phyloP scores from a whole-genome alignment of 129 eudicot genomes.

The Heracleum sosnowskyi region DNA sequence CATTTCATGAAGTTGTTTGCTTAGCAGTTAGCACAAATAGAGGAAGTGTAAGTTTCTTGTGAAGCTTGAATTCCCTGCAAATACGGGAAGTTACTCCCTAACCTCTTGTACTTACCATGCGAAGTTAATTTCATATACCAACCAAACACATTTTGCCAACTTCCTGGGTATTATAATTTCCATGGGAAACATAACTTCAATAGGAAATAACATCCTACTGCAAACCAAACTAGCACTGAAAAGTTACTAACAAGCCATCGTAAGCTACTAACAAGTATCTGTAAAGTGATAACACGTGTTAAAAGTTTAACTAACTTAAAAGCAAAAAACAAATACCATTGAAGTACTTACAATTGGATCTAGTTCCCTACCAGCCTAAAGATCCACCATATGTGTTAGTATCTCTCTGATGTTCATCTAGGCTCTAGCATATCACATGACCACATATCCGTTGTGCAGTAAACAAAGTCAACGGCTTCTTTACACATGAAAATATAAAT shows the following conservation, averaged over 20 bases:
- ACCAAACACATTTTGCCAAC: too few relatives aligned
- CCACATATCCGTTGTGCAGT: background rate
- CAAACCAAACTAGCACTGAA: too few relatives aligned
- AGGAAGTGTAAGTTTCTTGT: too few relatives aligned
- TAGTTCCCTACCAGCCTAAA: background rate
- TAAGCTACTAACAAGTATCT: background rate
- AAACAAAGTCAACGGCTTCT: background rate
- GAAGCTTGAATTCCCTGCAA: background rate
- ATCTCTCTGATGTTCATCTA: background rate
- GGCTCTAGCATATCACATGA: background rate
- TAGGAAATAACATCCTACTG: too few relatives aligned
- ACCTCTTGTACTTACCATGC: too few relatives aligned
- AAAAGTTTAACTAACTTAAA: background rate
- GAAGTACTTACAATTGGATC: background rate
- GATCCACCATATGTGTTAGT: background rate
- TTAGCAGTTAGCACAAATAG: too few relatives aligned
- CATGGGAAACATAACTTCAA: too few relatives aligned
- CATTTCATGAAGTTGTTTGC: too few relatives aligned
- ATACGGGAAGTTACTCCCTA: too few relatives aligned
- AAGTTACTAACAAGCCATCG: background rate
- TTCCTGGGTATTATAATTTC: too few relatives aligned
- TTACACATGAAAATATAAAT: background rate
- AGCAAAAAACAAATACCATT: background rate
- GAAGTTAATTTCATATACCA: too few relatives aligned
- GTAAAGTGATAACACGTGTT: background rate